phyloP scores from a whole-genome alignment of 192 early-diverging fungal genomes.

The Globomyces pollinis-pini region DNA sequence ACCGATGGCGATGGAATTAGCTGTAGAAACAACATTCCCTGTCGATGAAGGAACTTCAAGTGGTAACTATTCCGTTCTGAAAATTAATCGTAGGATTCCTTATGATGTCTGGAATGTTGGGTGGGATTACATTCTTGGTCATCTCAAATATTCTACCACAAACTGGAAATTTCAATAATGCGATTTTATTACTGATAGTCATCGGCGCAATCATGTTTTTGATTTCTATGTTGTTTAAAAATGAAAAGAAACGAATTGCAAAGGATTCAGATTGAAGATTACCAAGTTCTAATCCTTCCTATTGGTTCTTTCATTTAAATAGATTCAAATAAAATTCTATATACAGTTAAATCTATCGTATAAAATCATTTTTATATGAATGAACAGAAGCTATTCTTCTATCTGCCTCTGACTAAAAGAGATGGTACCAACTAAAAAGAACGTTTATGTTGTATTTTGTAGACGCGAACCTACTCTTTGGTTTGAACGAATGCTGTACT shows the following conservation, averaged over 20 bases:
- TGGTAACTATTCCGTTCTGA: too few relatives aligned
- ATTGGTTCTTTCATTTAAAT: too few relatives aligned
- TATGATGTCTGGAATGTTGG: conserved; percentile 1
- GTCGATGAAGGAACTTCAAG: conserved; percentile 19
- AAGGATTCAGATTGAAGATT: background rate
- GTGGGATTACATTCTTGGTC: conserved; percentile 15
- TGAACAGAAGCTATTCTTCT: too few relatives aligned
- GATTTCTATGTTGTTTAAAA: conserved; percentile 7
- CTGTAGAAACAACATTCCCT: conserved; percentile 22
- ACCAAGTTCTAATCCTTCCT: too few relatives aligned
- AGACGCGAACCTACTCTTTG: too few relatives aligned
- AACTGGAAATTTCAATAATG: conserved; percentile 1
- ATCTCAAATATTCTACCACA: conserved; percentile 17
- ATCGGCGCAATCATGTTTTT: background rate
- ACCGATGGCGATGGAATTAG: conserved; percentile 16
- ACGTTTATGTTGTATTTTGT: too few relatives aligned
- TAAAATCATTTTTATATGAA: too few relatives aligned
- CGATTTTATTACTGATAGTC: background rate
- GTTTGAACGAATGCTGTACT: too few relatives aligned
- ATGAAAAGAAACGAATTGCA: conserved; percentile 5
- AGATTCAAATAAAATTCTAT: too few relatives aligned
- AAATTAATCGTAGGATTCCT: conserved; percentile 14
- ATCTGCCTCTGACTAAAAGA: too few relatives aligned
- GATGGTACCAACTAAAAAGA: too few relatives aligned
- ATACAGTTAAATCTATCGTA: too few relatives aligned